Base-by-base conservation (phyloP, 805 yeast species). In the Gaillardinia entomophila region DNA sequence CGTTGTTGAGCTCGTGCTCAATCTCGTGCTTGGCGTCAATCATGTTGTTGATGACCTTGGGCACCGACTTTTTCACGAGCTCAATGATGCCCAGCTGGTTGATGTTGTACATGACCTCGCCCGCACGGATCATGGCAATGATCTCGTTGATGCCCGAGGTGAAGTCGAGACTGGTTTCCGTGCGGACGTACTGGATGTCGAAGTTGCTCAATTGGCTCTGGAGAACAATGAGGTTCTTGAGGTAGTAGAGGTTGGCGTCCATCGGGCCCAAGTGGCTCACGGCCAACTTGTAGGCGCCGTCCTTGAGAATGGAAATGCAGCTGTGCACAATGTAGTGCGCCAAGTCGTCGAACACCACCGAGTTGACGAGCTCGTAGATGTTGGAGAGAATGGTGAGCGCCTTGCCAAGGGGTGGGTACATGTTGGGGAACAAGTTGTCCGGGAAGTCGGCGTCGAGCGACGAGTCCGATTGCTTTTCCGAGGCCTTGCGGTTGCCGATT, bases 301-400 rank as follows among this genome's bases (percentile, higher is more conserved):
- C 55, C 34, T 73, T 71, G 44, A 87, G 57, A 5, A 92, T 75
- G 12, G 60, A 48, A 24, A 87, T 73, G 45, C 92, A 80, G 27
- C 82, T 73, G 50, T 85, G 96, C 3, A 90, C 83, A 32, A 87
- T 79, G 35, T 82, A 77, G 53, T 87, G 95, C 0, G 96, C 95
- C 42, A 89, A 60, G 49, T 86, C 95, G 52, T 87, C 95, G 59
- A 89, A 90, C 2, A 87, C 83, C 10, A 71, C 61, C 2, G 89
- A 77, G 42, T 81, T 80, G 24, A 90, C 73, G 46, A 88, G 63
- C 46, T 85, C 94, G 50, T 86, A 85, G 15, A 89, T 81, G 50
- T 77, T 82, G 22, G 87, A 79, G 19, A 89, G 60, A 4, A 90
- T 58, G 1, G 80, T 71, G 27, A 88, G 59, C 0, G 95, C 79